Conservation (phyloP, 2,329 filamentous ascomycete genomes). For the Boeremia lycopersici region DNA sequence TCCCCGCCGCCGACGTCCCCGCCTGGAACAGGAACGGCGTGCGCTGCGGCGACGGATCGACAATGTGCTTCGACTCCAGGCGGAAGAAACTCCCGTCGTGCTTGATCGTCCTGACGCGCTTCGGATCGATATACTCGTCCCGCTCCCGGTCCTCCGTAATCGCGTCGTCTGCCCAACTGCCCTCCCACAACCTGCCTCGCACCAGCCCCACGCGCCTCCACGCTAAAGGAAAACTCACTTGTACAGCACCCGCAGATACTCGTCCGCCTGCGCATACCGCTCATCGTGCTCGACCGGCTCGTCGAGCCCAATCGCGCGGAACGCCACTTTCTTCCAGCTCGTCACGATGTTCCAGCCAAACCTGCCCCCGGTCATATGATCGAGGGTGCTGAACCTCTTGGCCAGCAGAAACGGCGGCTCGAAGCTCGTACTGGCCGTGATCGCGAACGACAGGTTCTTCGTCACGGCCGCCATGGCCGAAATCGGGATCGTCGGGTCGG, state of each 20-base stretch:
- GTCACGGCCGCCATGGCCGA: constrained; percentile 71
- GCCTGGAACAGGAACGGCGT: constrained; percentile 57
- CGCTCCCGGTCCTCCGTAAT: constrained; percentile 59
- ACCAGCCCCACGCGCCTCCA: neutral
- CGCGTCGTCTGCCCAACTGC: constrained; percentile 62
- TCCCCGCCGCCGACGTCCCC: constrained; percentile 64
- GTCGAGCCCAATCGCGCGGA: constrained; percentile 66
- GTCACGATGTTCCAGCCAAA: constrained; percentile 73
- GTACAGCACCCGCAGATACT: constrained; percentile 70
- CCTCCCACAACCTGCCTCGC: constrained; percentile 56
- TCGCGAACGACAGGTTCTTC: constrained; percentile 66
- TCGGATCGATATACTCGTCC: constrained; percentile 64
- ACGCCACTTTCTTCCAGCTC: constrained; percentile 66
- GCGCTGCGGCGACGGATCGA: constrained; percentile 49
- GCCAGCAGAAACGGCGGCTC: constrained; percentile 67
- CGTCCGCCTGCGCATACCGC: constrained; percentile 70
- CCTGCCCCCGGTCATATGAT: constrained; percentile 66
- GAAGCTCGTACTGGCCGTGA: constrained; percentile 68
- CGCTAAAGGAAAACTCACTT: constrained; percentile 52
- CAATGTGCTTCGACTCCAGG: constrained; percentile 54
- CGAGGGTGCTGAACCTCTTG: constrained; percentile 66
- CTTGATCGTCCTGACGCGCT: constrained; percentile 65
- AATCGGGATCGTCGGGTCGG: constrained; percentile 64
- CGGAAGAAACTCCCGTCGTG: constrained; percentile 63
- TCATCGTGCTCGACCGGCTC: constrained; percentile 66